Evolutionary conservation across 139 green algal species (phyloP).

Genomic region (Micractinium conductrix): DNA sequence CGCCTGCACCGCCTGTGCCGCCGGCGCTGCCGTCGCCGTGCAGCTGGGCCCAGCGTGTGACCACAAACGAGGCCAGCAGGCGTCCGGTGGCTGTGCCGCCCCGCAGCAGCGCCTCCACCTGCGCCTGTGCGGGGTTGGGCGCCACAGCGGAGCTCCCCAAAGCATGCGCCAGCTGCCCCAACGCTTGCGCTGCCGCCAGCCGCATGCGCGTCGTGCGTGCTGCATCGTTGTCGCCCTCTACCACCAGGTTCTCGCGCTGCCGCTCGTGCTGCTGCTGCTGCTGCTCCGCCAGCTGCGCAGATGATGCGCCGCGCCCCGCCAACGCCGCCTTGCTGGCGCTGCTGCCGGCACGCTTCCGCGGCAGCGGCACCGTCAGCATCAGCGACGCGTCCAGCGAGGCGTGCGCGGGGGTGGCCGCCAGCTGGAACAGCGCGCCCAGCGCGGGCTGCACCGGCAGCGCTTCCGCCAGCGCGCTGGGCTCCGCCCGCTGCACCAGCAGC

Average conservation of each 20-base stretch:
- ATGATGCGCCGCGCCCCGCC: background rate
- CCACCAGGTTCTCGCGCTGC: slow-evolving; percentile 32
- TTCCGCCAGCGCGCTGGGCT: background rate
- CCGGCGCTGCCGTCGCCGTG: background rate
- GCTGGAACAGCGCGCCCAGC: slow-evolving; percentile 37
- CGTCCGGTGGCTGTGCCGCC: slow-evolving; percentile 34
- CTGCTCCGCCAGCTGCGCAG: background rate
- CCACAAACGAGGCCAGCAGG: slow-evolving; percentile 39
- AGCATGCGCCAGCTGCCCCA: slow-evolving; percentile 49
- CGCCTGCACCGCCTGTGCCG: background rate
- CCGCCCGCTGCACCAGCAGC: slow-evolving; percentile 53
- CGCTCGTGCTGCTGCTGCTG: slow-evolving; percentile 14
- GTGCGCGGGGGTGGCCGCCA: slow-evolving; percentile 51
- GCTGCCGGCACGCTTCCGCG: background rate
- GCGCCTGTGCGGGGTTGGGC: background rate
- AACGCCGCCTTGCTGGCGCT: slow-evolving; percentile 13
- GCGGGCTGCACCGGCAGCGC: slow-evolving; percentile 1
- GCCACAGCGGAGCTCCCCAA: background rate
- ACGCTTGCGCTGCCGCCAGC: slow-evolving; percentile 50
- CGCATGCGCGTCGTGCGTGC: slow-evolving; percentile 60
- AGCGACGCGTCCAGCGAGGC: slow-evolving; percentile 23
- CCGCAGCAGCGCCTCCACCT: slow-evolving; percentile 21
- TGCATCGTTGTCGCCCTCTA: slow-evolving; percentile 43
- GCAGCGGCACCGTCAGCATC: slow-evolving; percentile 27
- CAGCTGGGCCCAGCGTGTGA: slow-evolving; percentile 53